Conservation (phyloP, 176 grass and related monocot species). For the Stipa capillata region DNA sequence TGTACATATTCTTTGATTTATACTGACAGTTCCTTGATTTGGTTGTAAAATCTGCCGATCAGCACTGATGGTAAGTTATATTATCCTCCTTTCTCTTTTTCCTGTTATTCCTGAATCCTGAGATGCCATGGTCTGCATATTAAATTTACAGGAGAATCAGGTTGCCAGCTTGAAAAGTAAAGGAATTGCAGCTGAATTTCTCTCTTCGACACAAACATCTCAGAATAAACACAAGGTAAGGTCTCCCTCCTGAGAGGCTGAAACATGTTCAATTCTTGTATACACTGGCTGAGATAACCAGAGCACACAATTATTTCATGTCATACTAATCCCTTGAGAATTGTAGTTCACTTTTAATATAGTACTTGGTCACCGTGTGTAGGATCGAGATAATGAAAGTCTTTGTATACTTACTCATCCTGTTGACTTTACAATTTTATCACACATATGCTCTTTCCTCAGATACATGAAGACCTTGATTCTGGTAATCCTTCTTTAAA, state of each 20-base stretch:
- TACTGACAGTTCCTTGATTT: conserved; percentile 36
- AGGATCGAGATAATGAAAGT: not conserved
- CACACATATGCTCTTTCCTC: conserved; percentile 4
- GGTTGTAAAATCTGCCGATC: conserved; percentile 37
- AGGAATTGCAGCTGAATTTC: conserved; percentile 87
- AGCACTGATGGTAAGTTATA: conserved; percentile 82
- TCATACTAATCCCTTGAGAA: not conserved
- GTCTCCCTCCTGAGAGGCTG: not conserved
- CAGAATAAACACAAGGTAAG: conserved; percentile 61
- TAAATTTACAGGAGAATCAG: conserved; percentile 75
- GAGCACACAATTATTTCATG: not conserved
- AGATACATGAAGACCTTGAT: conserved; percentile 90
- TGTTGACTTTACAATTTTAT: not conserved
- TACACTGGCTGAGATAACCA: not conserved
- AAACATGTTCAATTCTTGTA: not conserved
- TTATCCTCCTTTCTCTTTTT: not conserved
- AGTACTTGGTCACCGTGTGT: not conserved
- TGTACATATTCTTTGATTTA: not conserved
- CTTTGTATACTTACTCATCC: not conserved
- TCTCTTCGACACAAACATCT: conserved; percentile 83
- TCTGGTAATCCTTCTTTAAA: conserved; percentile 76
- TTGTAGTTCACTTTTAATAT: not conserved
- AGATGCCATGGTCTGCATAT: conserved; percentile 9
- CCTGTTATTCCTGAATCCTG: not conserved
- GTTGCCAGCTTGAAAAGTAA: conserved; percentile 76